A percentile compares a stretch with the other conserved stretches of the same genome.
Conservation (phyloP, 192 early-diverging fungal genomes). For the Pilobolus umbonatus region DNA sequence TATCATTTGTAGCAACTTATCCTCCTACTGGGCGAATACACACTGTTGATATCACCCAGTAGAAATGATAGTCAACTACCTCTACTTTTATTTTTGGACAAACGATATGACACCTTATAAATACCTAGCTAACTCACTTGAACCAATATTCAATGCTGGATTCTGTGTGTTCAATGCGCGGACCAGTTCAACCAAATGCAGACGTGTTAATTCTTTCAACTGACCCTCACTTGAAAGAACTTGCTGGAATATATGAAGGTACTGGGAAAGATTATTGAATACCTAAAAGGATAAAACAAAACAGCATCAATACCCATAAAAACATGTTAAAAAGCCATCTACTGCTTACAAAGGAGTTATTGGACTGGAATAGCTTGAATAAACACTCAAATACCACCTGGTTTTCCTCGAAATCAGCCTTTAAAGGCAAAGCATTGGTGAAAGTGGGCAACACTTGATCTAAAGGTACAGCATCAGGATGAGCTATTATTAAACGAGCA, state of each 20-base stretch:
- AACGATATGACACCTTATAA: no score
- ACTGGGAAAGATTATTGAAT: constrained; percentile 41
- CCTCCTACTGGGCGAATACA: no score
- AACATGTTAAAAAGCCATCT: not conserved
- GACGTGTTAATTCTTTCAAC: constrained; percentile 48
- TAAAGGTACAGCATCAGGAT: constrained; percentile 63
- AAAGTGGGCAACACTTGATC: constrained; percentile 66
- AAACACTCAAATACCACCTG: constrained; percentile 67
- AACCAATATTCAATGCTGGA: constrained; percentile 32
- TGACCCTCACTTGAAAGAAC: constrained; percentile 53
- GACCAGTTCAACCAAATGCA: constrained; percentile 52
- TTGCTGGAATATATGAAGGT: constrained; percentile 51
- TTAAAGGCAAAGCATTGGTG: constrained; percentile 62
- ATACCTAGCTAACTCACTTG: constrained; percentile 26
- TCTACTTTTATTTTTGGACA: no score
- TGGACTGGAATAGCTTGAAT: constrained; percentile 54
- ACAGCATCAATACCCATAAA: not conserved
- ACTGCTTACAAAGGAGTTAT: constrained; percentile 46
- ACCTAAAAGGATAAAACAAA: constrained; percentile 25
- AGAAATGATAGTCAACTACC: no score
- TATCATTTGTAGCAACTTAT: no score
- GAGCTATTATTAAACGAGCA: constrained; percentile 64
- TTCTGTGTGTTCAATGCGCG: constrained; percentile 46
- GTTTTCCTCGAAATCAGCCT: constrained; percentile 74
- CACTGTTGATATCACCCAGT: no score